Base-by-base conservation (phyloP, 2,329 filamentous ascomycete genomes). In the Fonsecaea pugnacius region DNA sequence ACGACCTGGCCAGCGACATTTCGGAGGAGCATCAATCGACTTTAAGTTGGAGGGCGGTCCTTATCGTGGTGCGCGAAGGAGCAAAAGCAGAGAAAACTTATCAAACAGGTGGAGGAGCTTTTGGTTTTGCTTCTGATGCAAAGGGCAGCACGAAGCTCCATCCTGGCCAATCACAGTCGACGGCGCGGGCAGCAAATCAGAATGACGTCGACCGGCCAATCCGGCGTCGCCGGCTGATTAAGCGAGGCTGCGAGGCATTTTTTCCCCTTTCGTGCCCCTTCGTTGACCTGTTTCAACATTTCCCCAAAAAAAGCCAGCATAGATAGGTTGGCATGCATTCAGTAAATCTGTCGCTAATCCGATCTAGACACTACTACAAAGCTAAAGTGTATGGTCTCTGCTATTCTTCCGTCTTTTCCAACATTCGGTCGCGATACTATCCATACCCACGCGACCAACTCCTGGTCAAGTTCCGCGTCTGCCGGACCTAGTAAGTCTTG, bases 1-100 rank as follows among this genome's bases (percentile, higher is more conserved):
- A 64, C 30, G 69, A 65, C 57, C 66, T 56, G 62, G 68, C 68
- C 51, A 70, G 60, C 63, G 69, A 70, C 69, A 71, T 71, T 53
- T 38, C 46, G 30, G 58, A 57, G 24, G 36, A 38, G 30, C 48
- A 21, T 48, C 43, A 48, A 58, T 50, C n/a, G 30, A 51, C 3
- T 16, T 48, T 16, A 10, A 52, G 27, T 24, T 7, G 16, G 33
- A 35, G 53, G 60, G 32, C 27, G 27, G 35, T 21, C 21, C 16
- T 48, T 21, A 40, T 53, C 36, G 57, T 63, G 51, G 59, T 43
- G 56, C 33, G 54, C 16, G 48, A 27, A 38, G 35, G 4, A 50
- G 32, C 30, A 55, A 30, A n/a, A 43, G 55, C 36, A 48, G 57
- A 33, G 50, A 53, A 52, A 59, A 56, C 51, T 54, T 53, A 50